Conservation (phyloP, 768 basidiomycete genomes). For the Pleurotus sapidus region DNA sequence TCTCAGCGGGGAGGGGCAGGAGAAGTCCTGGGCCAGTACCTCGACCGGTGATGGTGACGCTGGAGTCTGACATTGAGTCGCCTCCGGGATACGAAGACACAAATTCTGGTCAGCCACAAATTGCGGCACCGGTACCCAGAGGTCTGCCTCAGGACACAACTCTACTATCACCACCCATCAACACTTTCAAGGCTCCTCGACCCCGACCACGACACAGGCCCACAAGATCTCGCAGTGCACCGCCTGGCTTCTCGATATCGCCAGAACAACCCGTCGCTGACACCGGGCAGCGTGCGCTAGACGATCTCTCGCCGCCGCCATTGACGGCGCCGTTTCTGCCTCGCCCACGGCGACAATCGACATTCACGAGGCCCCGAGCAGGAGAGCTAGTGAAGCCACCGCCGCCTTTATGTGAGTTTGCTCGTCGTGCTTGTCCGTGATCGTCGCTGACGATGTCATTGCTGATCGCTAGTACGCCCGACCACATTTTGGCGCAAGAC, state of each 20-base stretch:
- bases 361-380: conserved; percentile 23
- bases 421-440: not conserved
- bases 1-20: conserved; percentile 13
- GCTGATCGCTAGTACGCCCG: conserved; percentile 56
- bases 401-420: conserved; percentile 59
- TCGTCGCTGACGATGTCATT: not conserved
- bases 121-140: conserved; percentile 14
- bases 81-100: not conserved
- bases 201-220: conserved; percentile 34
- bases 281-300: not conserved
- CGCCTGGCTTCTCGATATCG: conserved; percentile 14
- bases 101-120: conserved; percentile 10
- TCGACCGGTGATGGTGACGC: conserved; percentile 18
- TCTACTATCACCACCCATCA: conserved; percentile 45
- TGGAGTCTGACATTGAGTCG: conserved; percentile 12
- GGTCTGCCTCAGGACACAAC: conserved; percentile 23
- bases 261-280: conserved; percentile 10
- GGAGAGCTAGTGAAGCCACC: conserved; percentile 57
- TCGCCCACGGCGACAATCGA: not conserved
- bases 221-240: conserved; percentile 47
- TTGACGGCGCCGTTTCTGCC: conserved; percentile 24
- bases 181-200: conserved; percentile 29
- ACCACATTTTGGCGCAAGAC: conserved; percentile 82
- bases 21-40: conserved; percentile 18
- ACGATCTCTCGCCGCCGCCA: conserved; percentile 5